Evolutionary conservation across 2,329 filamentous ascomycete species (phyloP).

Genomic region (Rosellinia necatrix): DNA sequence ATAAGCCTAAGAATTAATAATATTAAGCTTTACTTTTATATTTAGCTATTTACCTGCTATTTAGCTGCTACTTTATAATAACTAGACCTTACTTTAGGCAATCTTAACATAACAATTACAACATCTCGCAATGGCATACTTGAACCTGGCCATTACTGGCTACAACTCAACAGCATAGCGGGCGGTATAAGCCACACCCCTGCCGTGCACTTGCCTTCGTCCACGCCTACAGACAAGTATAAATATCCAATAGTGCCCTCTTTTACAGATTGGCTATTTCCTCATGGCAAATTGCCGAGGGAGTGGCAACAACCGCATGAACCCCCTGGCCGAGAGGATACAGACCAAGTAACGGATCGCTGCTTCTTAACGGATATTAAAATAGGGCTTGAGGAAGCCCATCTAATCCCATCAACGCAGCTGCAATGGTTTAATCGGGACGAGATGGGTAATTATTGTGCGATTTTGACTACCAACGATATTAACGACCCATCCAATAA

Average conservation of each 20-base stretch:
- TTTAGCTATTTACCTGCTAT: too few relatives aligned
- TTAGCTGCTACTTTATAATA: too few relatives aligned
- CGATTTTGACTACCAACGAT: neutral
- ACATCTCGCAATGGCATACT: neutral
- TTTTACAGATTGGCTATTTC: slow-evolving; percentile 6
- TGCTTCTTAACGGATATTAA: neutral
- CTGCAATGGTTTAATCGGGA: neutral
- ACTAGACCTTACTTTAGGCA: too few relatives aligned
- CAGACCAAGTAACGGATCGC: neutral
- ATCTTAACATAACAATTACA: too few relatives aligned
- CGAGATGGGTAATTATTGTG: neutral
- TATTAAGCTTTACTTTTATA: too few relatives aligned
- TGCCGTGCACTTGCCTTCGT: neutral
- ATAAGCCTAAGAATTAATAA: too few relatives aligned
- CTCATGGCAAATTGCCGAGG: neutral
- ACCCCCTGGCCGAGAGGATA: neutral
- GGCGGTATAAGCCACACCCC: too few relatives aligned
- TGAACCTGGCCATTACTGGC: neutral
- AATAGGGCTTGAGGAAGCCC: slow-evolving; percentile 1
- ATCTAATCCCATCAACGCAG: neutral
- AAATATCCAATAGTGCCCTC: slow-evolving; percentile 10
- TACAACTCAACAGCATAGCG: neutral
- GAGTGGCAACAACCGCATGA: slow-evolving; percentile 3
- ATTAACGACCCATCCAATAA: neutral
- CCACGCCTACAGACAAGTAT: neutral